These are phyloP conservation scores for Alternaria gansuensis DNA, from an alignment of 2,329 filamentous ascomycete genomes.

Conservation along the genomic window DNA sequence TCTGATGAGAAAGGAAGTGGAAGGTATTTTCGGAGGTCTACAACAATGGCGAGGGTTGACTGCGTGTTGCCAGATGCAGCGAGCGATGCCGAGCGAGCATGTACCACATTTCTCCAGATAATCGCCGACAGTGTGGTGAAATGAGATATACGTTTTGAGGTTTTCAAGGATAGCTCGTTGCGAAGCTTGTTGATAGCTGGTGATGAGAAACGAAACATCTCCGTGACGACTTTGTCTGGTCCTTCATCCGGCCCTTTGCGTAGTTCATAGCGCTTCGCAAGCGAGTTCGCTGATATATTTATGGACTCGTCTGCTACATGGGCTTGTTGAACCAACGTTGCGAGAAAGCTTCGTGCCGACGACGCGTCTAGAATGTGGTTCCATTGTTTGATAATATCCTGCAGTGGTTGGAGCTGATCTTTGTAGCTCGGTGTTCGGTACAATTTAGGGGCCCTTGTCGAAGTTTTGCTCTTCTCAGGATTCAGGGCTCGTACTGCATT, in stretches of 20 bases:
- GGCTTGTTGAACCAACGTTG: neutral
- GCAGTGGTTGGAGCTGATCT: constrained; percentile 5
- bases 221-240: constrained; percentile 20
- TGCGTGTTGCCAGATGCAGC: constrained; percentile 4
- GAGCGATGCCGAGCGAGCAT: constrained; percentile 5
- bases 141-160: neutral
- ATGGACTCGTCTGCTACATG: neutral
- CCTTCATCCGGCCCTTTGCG: neutral
- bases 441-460: neutral
- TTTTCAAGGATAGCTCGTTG: neutral
- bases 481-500: neutral
- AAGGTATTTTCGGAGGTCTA: constrained; percentile 10
- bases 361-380: neutral
- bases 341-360: constrained; percentile 10
- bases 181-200: neutral
- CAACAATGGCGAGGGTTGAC: constrained; percentile 10
- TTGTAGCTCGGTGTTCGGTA: constrained; percentile 1
- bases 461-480: neutral
- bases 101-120: constrained; percentile 12
- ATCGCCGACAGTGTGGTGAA: constrained; percentile 8
- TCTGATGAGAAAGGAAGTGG: constrained; percentile 6
- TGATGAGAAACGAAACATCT: constrained; percentile 15
- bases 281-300: neutral
- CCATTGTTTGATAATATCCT: neutral
- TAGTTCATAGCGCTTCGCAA: neutral